Evolutionary conservation across 2,329 filamentous ascomycete genomes (phyloP), one percentile per base, ranked within the genome.

Genomic region (Colletotrichum spaethianum): DNA sequence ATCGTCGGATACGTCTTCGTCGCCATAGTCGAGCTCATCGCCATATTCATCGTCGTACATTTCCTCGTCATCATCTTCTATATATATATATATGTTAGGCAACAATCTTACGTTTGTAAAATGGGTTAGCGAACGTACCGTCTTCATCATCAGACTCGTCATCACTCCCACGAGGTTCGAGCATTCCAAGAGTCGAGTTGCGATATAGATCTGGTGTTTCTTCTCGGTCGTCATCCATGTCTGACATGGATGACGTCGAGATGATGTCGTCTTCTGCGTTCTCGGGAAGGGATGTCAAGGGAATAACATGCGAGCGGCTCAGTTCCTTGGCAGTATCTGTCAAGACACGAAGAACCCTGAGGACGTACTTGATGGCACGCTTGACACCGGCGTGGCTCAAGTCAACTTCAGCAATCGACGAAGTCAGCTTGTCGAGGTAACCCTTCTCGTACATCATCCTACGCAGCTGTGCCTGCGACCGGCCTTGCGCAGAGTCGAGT

Each of bases 401-500:
- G 80, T 98, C 96, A 72, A 99, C 93, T 77, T 99, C 97, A 23
- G 96, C 94, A 76, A 99, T 95, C 1, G 97, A 97, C 16, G 92
- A 90, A 2, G 96, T 98, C 71, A 99, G 84, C 59, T 96, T 93
- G 31, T 93, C 90, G 73, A 98, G 92, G 80, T 96, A 98, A 67
- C 97, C 95, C 84, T 98, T 99, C 83, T 99, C 96, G 77, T 97
- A 98, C 96, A 99, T 99, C 72, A 98, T 91, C 75, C 95, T 94
- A 42, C 94, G 93, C 76, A 99, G 89, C 78, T 98, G 95, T 77
- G 93, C 92, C 74, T 95, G 93, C 9, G 95, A 95, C 53, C 87
- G 85, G 31, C 81, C 79, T 55, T 84, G 78, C 4, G 80, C 75
- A 11, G 81, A 80, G 23, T 80, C 79, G 18, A 76, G 69, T 38